phyloP scores from a whole-genome alignment of 1,139 yeast species.

The Nematodospora anomalae region DNA sequence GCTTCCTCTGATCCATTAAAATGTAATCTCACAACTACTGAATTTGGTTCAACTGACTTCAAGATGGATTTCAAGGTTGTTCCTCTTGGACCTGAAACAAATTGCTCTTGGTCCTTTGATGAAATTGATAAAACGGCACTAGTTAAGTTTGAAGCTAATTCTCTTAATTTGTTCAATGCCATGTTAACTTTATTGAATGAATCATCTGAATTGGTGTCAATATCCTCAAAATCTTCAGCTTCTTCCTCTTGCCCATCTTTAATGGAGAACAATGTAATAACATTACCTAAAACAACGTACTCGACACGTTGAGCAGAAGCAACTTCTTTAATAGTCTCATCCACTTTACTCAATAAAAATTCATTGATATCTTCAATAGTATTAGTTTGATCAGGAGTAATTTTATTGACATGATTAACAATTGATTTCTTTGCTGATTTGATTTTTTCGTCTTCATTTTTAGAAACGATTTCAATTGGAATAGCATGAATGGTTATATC shows the following conservation, averaged over 20 bases:
- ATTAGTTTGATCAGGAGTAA: constrained; percentile 66
- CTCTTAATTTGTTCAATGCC: constrained; percentile 57
- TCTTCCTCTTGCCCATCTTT: constrained; percentile 22
- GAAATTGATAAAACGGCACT: constrained; percentile 54
- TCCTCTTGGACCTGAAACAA: constrained; percentile 59
- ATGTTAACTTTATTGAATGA: constrained; percentile 38
- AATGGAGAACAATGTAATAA: constrained; percentile 41
- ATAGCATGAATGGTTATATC: constrained; percentile 23
- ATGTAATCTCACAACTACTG: constrained; percentile 44
- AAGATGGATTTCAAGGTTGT: constrained; percentile 56
- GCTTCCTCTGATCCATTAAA: constrained; percentile 41
- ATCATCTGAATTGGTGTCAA: constrained; percentile 37
- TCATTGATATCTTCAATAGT: constrained; percentile 67
- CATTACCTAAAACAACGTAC: constrained; percentile 53
- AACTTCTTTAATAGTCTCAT: constrained; percentile 42
- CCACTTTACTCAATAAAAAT: constrained; percentile 58
- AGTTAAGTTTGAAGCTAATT: constrained; percentile 54
- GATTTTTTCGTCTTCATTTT: constrained; percentile 37
- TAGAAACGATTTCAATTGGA: constrained; percentile 45
- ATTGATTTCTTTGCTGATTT: constrained; percentile 59
- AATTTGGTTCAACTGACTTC: constrained; percentile 34
- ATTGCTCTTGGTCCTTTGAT: constrained; percentile 54
- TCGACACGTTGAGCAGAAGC: constrained; percentile 52
- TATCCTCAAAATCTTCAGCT: constrained; percentile 43
- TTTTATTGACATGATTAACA: constrained; percentile 69